These are phyloP conservation scores for Fragilariopsis cylindrus DNA, from an alignment of 108 stramenopile genomes.

Conservation along the genomic window DNA sequence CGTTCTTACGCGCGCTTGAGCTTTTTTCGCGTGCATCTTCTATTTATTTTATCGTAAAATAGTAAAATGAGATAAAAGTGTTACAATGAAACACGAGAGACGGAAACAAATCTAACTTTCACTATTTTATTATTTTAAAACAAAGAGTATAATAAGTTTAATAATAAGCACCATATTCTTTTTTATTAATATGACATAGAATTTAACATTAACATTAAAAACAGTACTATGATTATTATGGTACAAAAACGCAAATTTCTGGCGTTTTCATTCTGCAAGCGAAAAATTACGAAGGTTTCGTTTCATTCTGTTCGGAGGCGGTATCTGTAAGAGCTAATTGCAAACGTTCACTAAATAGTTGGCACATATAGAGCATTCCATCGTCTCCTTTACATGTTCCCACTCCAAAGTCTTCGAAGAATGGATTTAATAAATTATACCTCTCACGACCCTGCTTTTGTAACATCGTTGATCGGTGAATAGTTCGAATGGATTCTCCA, in stretches of 20 bases:
- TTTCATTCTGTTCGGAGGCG: background rate
- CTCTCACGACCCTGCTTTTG: conserved; percentile 37
- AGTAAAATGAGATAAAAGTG: background rate
- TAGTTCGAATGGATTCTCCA: conserved; percentile 39
- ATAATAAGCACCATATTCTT: no score
- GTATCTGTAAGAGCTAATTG: conserved; percentile 32
- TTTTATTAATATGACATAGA: no score
- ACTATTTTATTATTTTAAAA: background rate
- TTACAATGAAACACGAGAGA: background rate
- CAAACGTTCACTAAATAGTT: conserved; percentile 43
- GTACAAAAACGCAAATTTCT: no score
- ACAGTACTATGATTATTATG: no score
- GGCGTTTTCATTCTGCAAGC: no score
- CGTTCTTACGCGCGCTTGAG: no score
- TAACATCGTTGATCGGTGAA: conserved; percentile 37
- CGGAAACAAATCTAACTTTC: conserved; percentile 1
- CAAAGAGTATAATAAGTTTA: no score
- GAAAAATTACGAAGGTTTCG: background rate
- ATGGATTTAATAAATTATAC: conserved; percentile 37
- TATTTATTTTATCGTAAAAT: conserved; percentile 1
- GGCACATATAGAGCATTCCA: conserved; percentile 43
- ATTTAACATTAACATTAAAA: no score
- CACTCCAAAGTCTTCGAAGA: conserved; percentile 46
- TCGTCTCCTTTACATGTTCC: conserved; percentile 38
- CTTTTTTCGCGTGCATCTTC: background rate